Evolutionary conservation across 2,329 filamentous ascomycete genomes (phyloP), one percentile per base, ranked within the genome.

Genomic region (Spiromastix sp.): DNA sequence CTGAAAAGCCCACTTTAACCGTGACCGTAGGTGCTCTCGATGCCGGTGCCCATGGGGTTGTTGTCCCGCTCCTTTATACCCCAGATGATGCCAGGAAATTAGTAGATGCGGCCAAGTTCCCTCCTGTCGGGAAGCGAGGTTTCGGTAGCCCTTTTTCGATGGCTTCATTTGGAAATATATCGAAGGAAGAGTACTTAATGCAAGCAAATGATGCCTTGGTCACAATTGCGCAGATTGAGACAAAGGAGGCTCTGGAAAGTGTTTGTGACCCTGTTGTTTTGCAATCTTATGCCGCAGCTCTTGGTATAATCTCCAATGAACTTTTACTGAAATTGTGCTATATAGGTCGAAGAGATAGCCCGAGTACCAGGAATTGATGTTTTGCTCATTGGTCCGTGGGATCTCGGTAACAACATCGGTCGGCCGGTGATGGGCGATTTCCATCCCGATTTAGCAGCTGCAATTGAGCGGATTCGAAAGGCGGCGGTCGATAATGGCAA

Each of bases 351-450:
- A 17, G 66, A 65, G 35, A 73, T 73, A 36, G 70, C 70, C 8
- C 61, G 63, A 7, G 57, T 72, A 3, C 61, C 64, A 2, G 70
- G 70, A 2, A 63, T 73, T 5, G 69, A 73, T 39, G 65, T 68
- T 16, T 51, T 74, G 4, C 60, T 74, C 17, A 62, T 73, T 34
- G 70, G 71, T 0, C 71, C 70, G 2, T 72, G 67, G 51, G 71
- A 74, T 52, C 54, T 74, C 1, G 71, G 72, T 15, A 75, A 74
- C 46, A 72, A 70, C 34, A 72, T 74, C 32, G 71, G 70, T 3
- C 60, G 68, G 36, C 68, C 70, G 0, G 40, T 68, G 2, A 55
- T 57, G 2, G 59, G 59, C 4, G 56, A 52, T 3, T 68, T 72
- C 53, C 61, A 67, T 29, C 59, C 61, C 2, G 67, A 74, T 41